phyloP scores from a whole-genome alignment of 495 filamentous ascomycete genomes.

The Daldinia vernicosa region DNA sequence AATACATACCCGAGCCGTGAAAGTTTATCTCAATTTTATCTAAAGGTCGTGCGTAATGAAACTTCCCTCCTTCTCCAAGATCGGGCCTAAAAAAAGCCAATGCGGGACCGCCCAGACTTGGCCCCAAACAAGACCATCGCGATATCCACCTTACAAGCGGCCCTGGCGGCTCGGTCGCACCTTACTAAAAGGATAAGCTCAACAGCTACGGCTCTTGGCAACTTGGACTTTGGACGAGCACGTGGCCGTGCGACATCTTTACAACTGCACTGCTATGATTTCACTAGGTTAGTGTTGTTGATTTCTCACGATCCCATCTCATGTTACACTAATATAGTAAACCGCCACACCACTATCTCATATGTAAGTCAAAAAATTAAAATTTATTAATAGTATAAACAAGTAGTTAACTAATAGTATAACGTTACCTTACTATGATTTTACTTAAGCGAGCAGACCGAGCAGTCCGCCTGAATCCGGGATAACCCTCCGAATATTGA shows the following conservation, averaged over 20 bases:
- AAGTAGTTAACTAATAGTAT: background rate
- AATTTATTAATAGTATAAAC: background rate
- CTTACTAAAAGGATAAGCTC: background rate
- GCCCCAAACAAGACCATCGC: background rate
- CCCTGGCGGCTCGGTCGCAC: background rate
- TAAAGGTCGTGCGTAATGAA: background rate
- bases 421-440: background rate
- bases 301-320: background rate
- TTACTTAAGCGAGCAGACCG: background rate
- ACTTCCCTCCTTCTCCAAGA: background rate
- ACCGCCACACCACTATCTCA: background rate
- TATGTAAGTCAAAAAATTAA: too few species aligned
- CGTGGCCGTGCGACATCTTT: constrained; percentile 6
- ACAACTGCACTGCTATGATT: background rate
- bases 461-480: background rate
- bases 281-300: background rate
- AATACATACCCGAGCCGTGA: background rate
- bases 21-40: background rate
- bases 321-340: background rate
- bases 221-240: background rate
- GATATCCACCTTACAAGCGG: background rate
- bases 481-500: background rate
- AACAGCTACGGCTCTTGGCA: background rate
- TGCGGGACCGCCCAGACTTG: background rate
- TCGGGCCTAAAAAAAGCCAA: background rate